Evolutionary conservation across 352 stramenopile species (phyloP).

Genomic region (Globisporangium polare): DNA sequence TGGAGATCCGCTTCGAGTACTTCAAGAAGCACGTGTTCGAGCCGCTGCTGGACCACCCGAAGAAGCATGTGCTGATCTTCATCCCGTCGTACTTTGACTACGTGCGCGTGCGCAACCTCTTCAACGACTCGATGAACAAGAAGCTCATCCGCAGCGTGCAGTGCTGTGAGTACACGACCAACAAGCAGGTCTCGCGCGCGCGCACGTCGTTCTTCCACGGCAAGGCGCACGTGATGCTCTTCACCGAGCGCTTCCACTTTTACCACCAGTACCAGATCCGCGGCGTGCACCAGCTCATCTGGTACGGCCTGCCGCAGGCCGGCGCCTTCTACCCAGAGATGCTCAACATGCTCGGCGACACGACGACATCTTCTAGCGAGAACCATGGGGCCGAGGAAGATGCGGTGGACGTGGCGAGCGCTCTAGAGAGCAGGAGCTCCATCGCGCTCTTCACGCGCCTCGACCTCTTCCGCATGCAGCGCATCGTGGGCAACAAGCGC

Average conservation of each 20-base stretch:
- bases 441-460: conserved; percentile 62
- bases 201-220: conserved; percentile 76
- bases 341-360: conserved; percentile 68
- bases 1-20: conserved; percentile 68
- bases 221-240: conserved; percentile 72
- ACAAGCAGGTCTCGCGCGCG: conserved; percentile 57
- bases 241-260: conserved; percentile 84
- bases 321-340: conserved; percentile 75
- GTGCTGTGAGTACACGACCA: conserved; percentile 77
- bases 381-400: conserved; percentile 12
- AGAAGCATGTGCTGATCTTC: conserved; percentile 75
- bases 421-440: conserved; percentile 38
- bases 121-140: conserved; percentile 67
- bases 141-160: conserved; percentile 67
- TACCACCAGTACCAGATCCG: conserved; percentile 83
- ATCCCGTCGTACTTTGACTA: conserved; percentile 86
- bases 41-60: conserved; percentile 58
- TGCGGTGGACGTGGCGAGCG: conserved; percentile 19
- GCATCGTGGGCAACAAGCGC: conserved; percentile 66
- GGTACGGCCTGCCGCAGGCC: conserved; percentile 64
- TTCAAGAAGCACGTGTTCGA: conserved; percentile 79
- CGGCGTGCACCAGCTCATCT: conserved; percentile 76
- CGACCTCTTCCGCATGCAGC: conserved; percentile 63
- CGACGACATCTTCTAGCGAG: background rate
- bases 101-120: conserved; percentile 83